Conservation (phyloP, 1,284 basidiomycete species). For the Psilocybe mexicana region DNA sequence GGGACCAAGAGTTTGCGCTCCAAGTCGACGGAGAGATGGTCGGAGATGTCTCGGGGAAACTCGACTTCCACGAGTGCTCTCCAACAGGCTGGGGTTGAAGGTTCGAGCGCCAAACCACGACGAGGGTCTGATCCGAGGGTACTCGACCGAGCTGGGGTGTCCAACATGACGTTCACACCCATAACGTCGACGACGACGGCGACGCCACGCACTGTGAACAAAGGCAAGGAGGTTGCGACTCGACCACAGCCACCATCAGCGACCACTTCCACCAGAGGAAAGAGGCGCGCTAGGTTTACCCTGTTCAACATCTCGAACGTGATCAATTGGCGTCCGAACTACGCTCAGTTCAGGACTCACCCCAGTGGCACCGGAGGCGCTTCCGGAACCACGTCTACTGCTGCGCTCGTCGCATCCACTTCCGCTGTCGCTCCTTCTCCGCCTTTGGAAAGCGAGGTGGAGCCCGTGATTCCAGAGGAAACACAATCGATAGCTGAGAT, state of each 20-base stretch:
- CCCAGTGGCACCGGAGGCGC: too few species aligned
- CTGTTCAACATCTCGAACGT: background rate
- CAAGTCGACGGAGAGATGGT: slow-evolving; percentile 33
- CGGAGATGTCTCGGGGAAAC: slow-evolving; percentile 6
- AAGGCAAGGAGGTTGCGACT: too few species aligned
- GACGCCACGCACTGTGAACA: background rate
- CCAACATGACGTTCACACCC: background rate
- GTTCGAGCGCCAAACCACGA: slow-evolving; percentile 18
- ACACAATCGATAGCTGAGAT: background rate
- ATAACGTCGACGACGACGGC: slow-evolving; percentile 6
- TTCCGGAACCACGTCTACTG: too few species aligned
- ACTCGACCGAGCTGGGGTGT: slow-evolving; percentile 4
- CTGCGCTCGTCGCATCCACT: background rate
- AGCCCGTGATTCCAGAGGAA: background rate
- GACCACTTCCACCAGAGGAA: background rate
- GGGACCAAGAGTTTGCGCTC: slow-evolving; percentile 24
- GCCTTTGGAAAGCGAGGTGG: too few species aligned
- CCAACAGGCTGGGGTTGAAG: background rate
- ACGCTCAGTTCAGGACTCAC: background rate
- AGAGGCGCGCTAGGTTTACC: background rate
- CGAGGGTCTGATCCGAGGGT: slow-evolving; percentile 24
- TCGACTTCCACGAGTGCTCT: slow-evolving; percentile 13
- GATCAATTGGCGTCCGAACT: background rate
- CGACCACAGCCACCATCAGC: background rate
- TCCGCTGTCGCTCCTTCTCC: background rate